A percentile compares a stretch with the other conserved stretches of the same genome.
These are phyloP conservation scores for Hemisphaericaspora lyxosophila DNA, from an alignment of 1,139 yeast genomes.

Conservation along the genomic window DNA sequence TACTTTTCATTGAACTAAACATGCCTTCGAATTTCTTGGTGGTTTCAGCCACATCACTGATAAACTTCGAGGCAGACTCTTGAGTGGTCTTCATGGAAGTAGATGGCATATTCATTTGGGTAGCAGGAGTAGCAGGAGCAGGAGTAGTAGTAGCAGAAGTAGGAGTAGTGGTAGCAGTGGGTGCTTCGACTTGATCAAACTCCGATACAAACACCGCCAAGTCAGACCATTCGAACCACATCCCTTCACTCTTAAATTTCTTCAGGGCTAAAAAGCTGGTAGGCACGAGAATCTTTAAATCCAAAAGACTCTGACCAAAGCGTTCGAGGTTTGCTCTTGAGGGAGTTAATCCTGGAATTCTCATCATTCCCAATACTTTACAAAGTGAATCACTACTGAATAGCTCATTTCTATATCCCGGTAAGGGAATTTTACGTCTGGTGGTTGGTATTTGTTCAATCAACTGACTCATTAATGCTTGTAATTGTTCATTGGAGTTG, in stretches of 20 bases:
- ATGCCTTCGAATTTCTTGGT: conserved; percentile 33
- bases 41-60: conserved; percentile 29
- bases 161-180: neutral
- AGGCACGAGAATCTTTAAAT: conserved; percentile 33
- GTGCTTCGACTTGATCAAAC: conserved; percentile 8
- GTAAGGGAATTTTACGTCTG: conserved; percentile 38
- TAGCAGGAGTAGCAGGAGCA: no score
- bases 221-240: conserved; percentile 53
- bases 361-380: conserved; percentile 25
- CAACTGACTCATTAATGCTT: conserved; percentile 24
- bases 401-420: conserved; percentile 42
- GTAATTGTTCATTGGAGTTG: conserved; percentile 21
- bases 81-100: neutral
- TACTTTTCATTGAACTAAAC: conserved; percentile 28
- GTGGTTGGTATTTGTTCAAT: conserved; percentile 27
- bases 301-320: conserved; percentile 44
- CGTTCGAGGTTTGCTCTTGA: conserved; percentile 40
- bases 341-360: conserved; percentile 39
- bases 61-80: conserved; percentile 16
- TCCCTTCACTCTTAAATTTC: conserved; percentile 43
- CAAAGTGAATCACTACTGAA: conserved; percentile 44
- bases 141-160: no score
- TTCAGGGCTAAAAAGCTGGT: conserved; percentile 35
- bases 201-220: conserved; percentile 26
- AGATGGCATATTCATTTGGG: neutral